Percentiles rank a stretch among this genome's conserved stretches.
phyloP scores from a whole-genome alignment of 1,139 yeast genomes.

The Candida pseudocylindracea region DNA sequence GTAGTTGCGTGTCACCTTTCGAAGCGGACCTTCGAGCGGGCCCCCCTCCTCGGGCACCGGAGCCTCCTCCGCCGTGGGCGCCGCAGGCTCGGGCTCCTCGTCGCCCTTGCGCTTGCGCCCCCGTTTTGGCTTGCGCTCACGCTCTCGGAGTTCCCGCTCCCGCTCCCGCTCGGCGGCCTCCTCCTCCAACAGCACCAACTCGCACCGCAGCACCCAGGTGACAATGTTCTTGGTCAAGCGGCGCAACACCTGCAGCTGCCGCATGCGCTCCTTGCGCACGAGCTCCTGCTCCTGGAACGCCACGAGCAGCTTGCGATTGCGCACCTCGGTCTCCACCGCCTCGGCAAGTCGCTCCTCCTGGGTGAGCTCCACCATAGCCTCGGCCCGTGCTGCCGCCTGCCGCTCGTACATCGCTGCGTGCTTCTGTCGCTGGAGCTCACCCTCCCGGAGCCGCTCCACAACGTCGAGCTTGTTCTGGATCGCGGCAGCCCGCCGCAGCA shows the following conservation, averaged over 20 bases:
- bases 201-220: no score
- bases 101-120: neutral
- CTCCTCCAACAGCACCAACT: no score
- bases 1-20: constrained; percentile 27
- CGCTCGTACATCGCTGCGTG: constrained; percentile 25
- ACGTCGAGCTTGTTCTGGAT: constrained; percentile 60
- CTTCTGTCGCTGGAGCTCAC: constrained; percentile 25
- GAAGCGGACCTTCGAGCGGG: constrained; percentile 41
- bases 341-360: constrained; percentile 74
- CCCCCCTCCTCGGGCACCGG: constrained; percentile 3
- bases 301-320: constrained; percentile 50
- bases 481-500: constrained; percentile 63
- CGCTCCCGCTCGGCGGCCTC: neutral
- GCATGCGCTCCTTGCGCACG: constrained; percentile 46
- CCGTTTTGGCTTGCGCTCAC: neutral
- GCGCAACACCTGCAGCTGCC: constrained; percentile 15
- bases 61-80: constrained; percentile 1
- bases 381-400: constrained; percentile 17
- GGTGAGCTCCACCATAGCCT: constrained; percentile 23
- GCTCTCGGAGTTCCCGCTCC: neutral
- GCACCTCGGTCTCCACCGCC: constrained; percentile 69
- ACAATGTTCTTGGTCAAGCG: constrained; percentile 21
- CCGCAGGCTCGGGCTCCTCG: constrained; percentile 1
- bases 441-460: constrained; percentile 47
- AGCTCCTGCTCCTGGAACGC: constrained; percentile 70